Conservation (phyloP, 768 basidiomycete species). For the Leccinum subtestaceum region DNA sequence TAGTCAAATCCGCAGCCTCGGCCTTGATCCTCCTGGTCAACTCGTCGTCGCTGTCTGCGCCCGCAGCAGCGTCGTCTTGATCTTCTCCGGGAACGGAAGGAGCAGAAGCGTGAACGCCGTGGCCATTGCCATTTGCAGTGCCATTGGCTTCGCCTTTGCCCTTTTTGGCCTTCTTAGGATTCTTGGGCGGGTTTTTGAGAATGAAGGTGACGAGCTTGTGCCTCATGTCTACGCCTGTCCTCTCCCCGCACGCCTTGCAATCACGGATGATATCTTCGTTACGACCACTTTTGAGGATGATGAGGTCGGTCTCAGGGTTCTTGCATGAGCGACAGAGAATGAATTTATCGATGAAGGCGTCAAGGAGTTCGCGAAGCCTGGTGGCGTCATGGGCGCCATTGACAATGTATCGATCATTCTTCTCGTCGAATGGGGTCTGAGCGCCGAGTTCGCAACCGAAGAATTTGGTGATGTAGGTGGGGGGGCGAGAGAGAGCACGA, state of each 20-base stretch:
- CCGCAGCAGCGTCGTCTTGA: slow-evolving; percentile 41
- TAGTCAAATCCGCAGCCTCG: slow-evolving; percentile 75
- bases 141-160: slow-evolving; percentile 56
- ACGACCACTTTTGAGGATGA: slow-evolving; percentile 80
- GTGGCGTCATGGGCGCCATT: slow-evolving; percentile 93
- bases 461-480: slow-evolving; percentile 97
- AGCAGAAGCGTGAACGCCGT: slow-evolving; percentile 38
- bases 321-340: slow-evolving; percentile 97
- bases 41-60: slow-evolving; percentile 82
- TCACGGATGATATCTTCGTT: slow-evolving; percentile 88
- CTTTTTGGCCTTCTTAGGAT: slow-evolving; percentile 64
- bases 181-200: slow-evolving; percentile 94
- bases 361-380: slow-evolving; percentile 92
- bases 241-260: slow-evolving; percentile 97
- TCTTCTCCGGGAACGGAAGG: slow-evolving; percentile 40
- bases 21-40: slow-evolving; percentile 89
- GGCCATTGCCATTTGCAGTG: slow-evolving; percentile 47
- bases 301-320: slow-evolving; percentile 96
- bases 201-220: slow-evolving; percentile 97
- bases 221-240: slow-evolving; percentile 90
- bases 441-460: slow-evolving; percentile 99
- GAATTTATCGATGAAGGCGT: slow-evolving; percentile 97
- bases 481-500: slow-evolving; percentile 90
- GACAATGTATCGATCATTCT: slow-evolving; percentile 97
- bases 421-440: slow-evolving; percentile 94